Evolutionary conservation across 768 basidiomycete species (phyloP).

Genomic region (Russula brevipes): DNA sequence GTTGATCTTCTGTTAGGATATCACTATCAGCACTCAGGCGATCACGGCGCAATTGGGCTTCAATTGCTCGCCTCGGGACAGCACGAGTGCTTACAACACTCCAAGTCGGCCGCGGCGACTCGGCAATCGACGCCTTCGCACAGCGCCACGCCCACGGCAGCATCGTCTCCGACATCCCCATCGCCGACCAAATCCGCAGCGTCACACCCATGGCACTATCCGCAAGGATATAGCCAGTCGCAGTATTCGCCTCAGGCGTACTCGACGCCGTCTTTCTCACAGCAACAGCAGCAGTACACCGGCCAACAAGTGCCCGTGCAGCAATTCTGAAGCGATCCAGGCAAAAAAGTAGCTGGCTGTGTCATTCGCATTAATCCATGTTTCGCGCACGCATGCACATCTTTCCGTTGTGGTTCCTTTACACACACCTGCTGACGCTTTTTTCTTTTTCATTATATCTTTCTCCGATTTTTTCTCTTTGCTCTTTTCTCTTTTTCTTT

Average conservation of each 20-base stretch:
- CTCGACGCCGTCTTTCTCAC: conserved; percentile 10
- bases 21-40: conserved; percentile 95
- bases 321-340: conserved; percentile 7
- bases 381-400: background rate
- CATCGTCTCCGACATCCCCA: background rate
- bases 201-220: conserved; percentile 14
- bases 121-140: conserved; percentile 22
- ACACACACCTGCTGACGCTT: background rate
- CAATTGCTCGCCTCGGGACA: conserved; percentile 73
- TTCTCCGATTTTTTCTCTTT: background rate
- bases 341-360: conserved; percentile 11
- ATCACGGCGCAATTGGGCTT: conserved; percentile 88
- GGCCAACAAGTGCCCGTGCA: conserved; percentile 19
- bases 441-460: background rate
- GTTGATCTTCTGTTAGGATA: conserved; percentile 42
- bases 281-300: conserved; percentile 16
- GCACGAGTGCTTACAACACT: conserved; percentile 48
- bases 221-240: conserved; percentile 15
- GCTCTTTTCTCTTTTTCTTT: background rate
- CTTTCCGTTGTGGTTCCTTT: background rate
- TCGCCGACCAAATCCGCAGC: conserved; percentile 3
- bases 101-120: conserved; percentile 20
- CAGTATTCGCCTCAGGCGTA: conserved; percentile 16
- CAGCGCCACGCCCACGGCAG: background rate
- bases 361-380: conserved; percentile 9